Evolutionary conservation across 2,329 filamentous ascomycete genomes (phyloP), one percentile per base, ranked within the genome.

Genomic region (Ophiostoma tasmaniense): DNA sequence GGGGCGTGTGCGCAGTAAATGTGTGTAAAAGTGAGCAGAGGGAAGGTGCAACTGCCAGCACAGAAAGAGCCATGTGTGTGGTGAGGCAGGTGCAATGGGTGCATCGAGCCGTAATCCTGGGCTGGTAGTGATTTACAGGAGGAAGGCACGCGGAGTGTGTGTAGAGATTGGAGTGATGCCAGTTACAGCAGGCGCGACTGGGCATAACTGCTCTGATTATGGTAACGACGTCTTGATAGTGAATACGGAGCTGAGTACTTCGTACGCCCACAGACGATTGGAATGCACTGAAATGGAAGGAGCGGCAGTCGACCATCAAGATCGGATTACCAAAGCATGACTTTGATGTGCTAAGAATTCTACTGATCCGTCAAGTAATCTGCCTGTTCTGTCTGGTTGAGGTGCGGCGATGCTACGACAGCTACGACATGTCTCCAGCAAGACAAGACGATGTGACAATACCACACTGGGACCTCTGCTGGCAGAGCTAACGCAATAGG

Each of bases 1-100:
- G 69, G 70, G 70, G 70, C 20, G 70, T 73, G 69, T 66, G 66
- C 68, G 69, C 71, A 70, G 68, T 70, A 66, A 39, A 61, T 10
- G 20, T 10, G 20, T 22, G 10, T 61, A 10, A 28, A 28, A 28
- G n/a, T 59, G 25, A 25, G 17, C 61, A 59, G 37, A 66, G 52
- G 55, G 39, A 64, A 67, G 55, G 59, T 62, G 5, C 42, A 39
- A 28, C 35, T 61, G 55, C 25, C 14, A 30, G 25, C 50, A 25
- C 22, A 55, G n/a, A 55, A 25, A 25, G 42, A 45, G 42, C 30
- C n/a, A 25, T 28, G 55, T 20, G 25, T 22, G 17, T 35, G 28
- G 33, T 64, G 50, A 22, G 64, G 28, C 62, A 64, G 52, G 59
- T 62, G 10, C 39, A 55, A 55, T 55, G 50, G 50, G 22, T 28